Evolutionary conservation across 257 asterid genomes (phyloP), one percentile per base, ranked within the genome.

Genomic region (Lycium barbarum): DNA sequence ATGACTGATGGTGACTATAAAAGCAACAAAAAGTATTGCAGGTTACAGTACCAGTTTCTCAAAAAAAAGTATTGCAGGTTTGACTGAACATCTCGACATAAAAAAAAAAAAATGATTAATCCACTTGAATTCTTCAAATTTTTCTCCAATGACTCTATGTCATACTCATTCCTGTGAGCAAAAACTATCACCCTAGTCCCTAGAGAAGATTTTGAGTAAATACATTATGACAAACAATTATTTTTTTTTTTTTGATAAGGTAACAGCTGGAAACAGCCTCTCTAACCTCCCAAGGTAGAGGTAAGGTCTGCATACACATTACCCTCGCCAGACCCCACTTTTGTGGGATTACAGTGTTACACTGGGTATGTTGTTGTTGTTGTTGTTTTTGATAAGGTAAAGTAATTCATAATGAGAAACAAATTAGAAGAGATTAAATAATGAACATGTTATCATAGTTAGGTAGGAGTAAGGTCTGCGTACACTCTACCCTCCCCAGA

Each of bases 121-220:
- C 80, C 43, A 72, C 80, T 72, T 72, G 57, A 72, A 10, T 43
- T 43, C 80, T 43, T 72, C 80, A 72, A 2, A 72, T 72, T 45
- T 18, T 72, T 72, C 57, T 43, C 57, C 54, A 43, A 71, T 18
- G 14, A 40, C 22, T 7, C 7, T 17, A 70, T 1, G 15, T 9
- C 9, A 70, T 18, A 71, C 35, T 8, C 55, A 67, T 15, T 43
- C 18, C 80, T 18, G 18, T 14, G 26, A 43, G 80, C 51, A 38
- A 8, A 68, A 71, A 9, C 10, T 43, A 72, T 72, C 58, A 72
- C 53, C 57, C 35, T 33, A 72, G 38, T 43, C 53, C 36, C 35
- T 33, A 72, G 38, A 72, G 58, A 43, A 40, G 80, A 15, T n/a
- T 70, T 70, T 45, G 11, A 72, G 80, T 72, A 72, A 40, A 45